These are phyloP conservation scores for Xylaria sp. DNA, from an alignment of 2,329 filamentous ascomycete genomes.

Conservation along the genomic window DNA sequence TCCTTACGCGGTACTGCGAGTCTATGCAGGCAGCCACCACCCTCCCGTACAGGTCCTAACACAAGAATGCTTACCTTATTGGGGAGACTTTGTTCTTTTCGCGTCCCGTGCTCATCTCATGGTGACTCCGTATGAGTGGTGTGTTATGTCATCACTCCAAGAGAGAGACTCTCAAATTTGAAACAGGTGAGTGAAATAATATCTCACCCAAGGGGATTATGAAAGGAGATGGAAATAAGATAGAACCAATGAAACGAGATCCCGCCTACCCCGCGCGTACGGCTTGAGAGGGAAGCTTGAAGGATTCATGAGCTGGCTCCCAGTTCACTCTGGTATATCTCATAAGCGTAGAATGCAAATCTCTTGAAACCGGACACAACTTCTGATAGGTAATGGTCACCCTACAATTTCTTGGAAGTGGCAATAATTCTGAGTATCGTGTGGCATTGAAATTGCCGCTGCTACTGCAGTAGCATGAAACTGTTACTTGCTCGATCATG, in stretches of 20 bases:
- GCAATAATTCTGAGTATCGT: not conserved
- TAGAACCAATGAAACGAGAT: too few species aligned
- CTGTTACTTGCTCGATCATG: not conserved
- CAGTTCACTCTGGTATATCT: too few species aligned
- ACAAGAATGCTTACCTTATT: not conserved
- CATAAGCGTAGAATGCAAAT: not conserved
- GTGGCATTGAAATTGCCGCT: not conserved
- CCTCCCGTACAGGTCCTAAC: not conserved
- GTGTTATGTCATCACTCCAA: not conserved
- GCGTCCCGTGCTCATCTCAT: too few species aligned
- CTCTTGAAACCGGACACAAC: not conserved
- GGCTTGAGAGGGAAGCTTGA: not conserved
- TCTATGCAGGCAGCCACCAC: not conserved
- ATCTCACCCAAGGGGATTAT: not conserved
- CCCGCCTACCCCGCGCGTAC: too few species aligned
- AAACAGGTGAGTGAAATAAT: conserved; percentile 5
- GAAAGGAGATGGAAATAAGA: too few species aligned
- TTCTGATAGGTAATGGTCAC: not conserved
- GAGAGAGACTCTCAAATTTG: not conserved
- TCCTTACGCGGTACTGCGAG: conserved; percentile 1
- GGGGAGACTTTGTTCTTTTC: not conserved
- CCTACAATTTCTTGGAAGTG: not conserved
- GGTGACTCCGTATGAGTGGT: not conserved
- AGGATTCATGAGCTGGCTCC: not conserved
- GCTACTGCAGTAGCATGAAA: not conserved